Evolutionary conservation across 805 yeast genomes (phyloP).

Genomic region (Ogataea sp.): DNA sequence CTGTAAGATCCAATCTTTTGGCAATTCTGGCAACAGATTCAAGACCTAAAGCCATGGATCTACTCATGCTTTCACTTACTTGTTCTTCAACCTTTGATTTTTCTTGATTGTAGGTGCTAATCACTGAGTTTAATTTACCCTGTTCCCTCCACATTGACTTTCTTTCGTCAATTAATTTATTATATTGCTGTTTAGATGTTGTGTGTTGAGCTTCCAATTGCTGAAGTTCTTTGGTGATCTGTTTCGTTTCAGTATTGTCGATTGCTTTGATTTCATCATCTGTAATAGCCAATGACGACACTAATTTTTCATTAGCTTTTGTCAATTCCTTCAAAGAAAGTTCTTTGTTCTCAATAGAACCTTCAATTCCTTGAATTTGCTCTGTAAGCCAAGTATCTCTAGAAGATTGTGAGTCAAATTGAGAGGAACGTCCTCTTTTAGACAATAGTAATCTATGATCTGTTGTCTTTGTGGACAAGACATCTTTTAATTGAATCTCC

Average conservation of each 20-base stretch:
- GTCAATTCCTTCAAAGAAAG: constrained; percentile 1
- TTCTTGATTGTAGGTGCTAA: constrained; percentile 48
- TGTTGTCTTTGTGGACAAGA: constrained; percentile 34
- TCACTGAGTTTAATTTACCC: constrained; percentile 49
- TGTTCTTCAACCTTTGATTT: constrained; percentile 48
- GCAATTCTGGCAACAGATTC: constrained; percentile 60
- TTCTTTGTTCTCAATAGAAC: constrained; percentile 8
- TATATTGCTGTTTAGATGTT: constrained; percentile 30
- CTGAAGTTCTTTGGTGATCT: constrained; percentile 20
- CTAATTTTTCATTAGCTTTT: constrained; percentile 18
- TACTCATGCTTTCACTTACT: constrained; percentile 68
- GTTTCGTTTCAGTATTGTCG: neutral
- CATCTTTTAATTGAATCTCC: constrained; percentile 33
- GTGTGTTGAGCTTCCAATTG: constrained; percentile 21
- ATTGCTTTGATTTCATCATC: constrained; percentile 26
- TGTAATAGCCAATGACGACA: constrained; percentile 21
- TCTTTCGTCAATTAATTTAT: constrained; percentile 51
- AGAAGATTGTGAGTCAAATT: constrained; percentile 46
- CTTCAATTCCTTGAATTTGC: constrained; percentile 36
- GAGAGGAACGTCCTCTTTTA: constrained; percentile 62
- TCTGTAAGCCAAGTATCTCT: constrained; percentile 59
- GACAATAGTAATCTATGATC: constrained; percentile 54
- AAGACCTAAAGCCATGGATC: constrained; percentile 62
- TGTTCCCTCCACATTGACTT: constrained; percentile 76
- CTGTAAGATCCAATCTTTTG: constrained; percentile 42